Percentiles rank a stretch among this genome's conserved stretches.
Conservation (phyloP, 1,284 basidiomycete species). For the Fistulinella staudtii region DNA sequence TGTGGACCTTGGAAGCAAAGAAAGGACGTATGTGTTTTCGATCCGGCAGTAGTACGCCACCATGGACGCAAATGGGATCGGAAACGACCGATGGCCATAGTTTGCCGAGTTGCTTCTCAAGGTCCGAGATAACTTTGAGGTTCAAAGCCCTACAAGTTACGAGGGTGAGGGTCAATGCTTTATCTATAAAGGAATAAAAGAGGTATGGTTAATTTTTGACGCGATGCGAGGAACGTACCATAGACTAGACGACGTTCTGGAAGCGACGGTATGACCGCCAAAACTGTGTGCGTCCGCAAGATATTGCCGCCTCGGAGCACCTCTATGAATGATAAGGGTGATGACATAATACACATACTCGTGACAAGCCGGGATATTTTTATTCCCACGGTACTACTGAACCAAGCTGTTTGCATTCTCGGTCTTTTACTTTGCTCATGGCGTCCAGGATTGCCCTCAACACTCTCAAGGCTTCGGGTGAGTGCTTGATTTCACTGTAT, state of each 20-base stretch:
- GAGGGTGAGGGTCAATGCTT: not conserved
- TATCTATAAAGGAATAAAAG: not conserved
- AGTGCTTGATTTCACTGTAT: constrained; percentile 13
- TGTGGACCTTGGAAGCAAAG: not conserved
- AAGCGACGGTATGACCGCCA: no score
- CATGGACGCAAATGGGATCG: not conserved
- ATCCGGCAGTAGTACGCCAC: no score
- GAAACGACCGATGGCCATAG: not conserved
- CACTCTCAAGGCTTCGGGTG: constrained; percentile 61
- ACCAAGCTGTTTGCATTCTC: constrained; percentile 23
- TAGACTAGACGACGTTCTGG: not conserved
- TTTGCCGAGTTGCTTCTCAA: not conserved
- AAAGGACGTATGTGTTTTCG: not conserved
- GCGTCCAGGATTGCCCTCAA: constrained; percentile 68
- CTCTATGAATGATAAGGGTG: not conserved
- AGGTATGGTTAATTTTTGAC: not conserved
- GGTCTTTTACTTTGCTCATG: constrained; percentile 38
- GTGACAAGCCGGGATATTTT: constrained; percentile 44
- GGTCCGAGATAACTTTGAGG: not conserved
- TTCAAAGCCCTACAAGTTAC: not conserved
- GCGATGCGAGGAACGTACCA: not conserved
- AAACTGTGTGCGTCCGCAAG: no score
- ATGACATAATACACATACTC: constrained; percentile 25
- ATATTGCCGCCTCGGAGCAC: no score
- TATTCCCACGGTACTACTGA: constrained; percentile 34